phyloP scores from a whole-genome alignment of 1,284 basidiomycete genomes.

The Naganishia liquefaciens region DNA sequence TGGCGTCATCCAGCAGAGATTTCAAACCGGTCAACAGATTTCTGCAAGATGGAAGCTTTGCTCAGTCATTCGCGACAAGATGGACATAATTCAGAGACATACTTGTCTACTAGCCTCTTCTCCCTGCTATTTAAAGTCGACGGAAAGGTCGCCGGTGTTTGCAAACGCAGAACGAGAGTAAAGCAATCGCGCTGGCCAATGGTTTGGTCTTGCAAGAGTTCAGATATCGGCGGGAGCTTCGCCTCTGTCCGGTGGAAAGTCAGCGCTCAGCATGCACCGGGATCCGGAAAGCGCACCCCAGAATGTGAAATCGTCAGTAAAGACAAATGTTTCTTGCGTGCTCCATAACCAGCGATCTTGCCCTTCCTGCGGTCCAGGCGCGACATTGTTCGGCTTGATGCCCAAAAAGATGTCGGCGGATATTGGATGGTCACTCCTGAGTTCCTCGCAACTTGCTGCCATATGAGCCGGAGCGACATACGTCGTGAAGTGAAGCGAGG shows the following conservation, averaged over 20 bases:
- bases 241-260: conserved; percentile 57
- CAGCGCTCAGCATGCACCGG: not conserved
- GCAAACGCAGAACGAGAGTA: conserved; percentile 69
- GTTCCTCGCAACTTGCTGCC: conserved; percentile 43
- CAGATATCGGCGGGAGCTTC: conserved; percentile 64
- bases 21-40: conserved; percentile 60
- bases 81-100: conserved; percentile 61
- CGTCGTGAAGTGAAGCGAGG: conserved; percentile 11
- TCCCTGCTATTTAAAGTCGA: conserved; percentile 66
- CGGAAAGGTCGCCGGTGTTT: conserved; percentile 67
- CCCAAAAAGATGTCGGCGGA: conserved; percentile 69
- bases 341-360: conserved; percentile 74
- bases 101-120: conserved; percentile 65
- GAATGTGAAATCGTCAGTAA: conserved; percentile 68
- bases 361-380: conserved; percentile 63
- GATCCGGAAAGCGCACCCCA: conserved; percentile 60
- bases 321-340: conserved; percentile 66
- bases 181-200: conserved; percentile 66
- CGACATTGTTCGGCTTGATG: conserved; percentile 66
- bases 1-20: conserved; percentile 49
- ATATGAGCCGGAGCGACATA: conserved; percentile 21
- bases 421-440: conserved; percentile 63
- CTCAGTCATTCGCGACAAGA: conserved; percentile 13
- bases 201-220: conserved; percentile 62
- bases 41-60: conserved; percentile 56